Base-by-base conservation (phyloP, 352 stramenopile genomes). In the Pythium aquatile region DNA sequence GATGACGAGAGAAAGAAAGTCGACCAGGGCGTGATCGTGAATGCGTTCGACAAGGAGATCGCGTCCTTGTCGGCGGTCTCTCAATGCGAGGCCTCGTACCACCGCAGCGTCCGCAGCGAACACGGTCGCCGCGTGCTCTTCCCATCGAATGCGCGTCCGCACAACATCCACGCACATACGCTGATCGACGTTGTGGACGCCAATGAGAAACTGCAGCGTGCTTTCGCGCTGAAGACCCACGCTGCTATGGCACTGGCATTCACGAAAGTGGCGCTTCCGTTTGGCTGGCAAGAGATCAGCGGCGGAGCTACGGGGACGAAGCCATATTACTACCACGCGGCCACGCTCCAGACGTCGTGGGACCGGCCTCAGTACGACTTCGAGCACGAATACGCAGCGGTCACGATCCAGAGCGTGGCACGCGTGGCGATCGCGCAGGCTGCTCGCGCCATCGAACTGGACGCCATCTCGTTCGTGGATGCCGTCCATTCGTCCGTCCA, bases 311-410 rank as follows among this genome's bases (percentile, higher is more conserved):
- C 37, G 17, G 57, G 49, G 3, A 20, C 24, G 24, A 54, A 54
- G 47, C 47, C 63, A 1, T 93, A 85, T 48, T 93, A 81, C 52
- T 79, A 81, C 69, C 77, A 91, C 56, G 39, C 58, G 2, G 13
- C 30, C 14, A 88, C 81, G 0, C 58, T 63, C 1, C 68, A 77
- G 40, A 83, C 78, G 8, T 78, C 71, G 14, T 91, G 84, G 83
- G 74, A 83, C 13, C 70, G 72, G 2, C 84, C 86, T 5, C 68
- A 74, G 63, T 93, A 93, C 59, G 69, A 69, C 1, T 93, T 93
- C 30, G 73, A 85, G 2, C 75, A 92, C 33, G 81, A 91, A 40
- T 80, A 75, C 48, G 86, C 84, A 14, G 81, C 81, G 37, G 78
- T 79, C 26, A 74, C 70, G 51, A 76, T 94, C 9, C 85, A 94